phyloP scores from a whole-genome alignment of 2,329 filamentous ascomycete species.

The Emergomyces orientalis region DNA sequence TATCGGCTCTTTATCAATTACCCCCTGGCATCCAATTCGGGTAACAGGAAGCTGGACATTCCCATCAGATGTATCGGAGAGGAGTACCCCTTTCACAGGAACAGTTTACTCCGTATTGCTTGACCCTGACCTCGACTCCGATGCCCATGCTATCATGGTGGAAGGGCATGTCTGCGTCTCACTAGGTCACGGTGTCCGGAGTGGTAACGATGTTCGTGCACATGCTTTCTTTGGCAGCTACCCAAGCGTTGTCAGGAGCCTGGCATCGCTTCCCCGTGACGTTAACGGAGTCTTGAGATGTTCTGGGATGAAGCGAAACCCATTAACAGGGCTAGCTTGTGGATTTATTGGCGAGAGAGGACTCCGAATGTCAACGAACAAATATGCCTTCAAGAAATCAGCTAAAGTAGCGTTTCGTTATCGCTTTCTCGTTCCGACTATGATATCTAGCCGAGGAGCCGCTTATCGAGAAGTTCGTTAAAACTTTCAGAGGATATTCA shows the following conservation, averaged over 20 bases:
- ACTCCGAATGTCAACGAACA: background rate
- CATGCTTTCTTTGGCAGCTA: constrained; percentile 51
- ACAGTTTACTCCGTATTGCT: constrained; percentile 50
- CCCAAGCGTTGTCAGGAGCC: constrained; percentile 31
- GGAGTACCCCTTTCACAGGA: constrained; percentile 40
- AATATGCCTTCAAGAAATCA: no score
- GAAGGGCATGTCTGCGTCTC: constrained; percentile 45
- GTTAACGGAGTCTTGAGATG: constrained; percentile 39
- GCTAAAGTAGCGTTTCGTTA: background rate
- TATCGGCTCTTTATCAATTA: constrained; percentile 43
- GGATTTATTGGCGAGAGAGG: constrained; percentile 13
- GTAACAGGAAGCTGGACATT: constrained; percentile 39
- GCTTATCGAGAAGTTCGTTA: background rate
- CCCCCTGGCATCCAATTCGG: constrained; percentile 52
- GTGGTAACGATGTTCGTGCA: constrained; percentile 30
- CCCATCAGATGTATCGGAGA: constrained; percentile 33
- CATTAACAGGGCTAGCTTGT: constrained; percentile 28
- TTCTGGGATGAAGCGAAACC: constrained; percentile 35
- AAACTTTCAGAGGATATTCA: background rate
- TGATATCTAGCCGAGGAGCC: background rate
- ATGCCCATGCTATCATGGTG: constrained; percentile 44
- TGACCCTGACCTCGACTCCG: constrained; percentile 35
- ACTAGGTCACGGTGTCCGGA: constrained; percentile 47
- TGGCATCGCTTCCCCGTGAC: constrained; percentile 30
- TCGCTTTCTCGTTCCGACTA: background rate